Conservation (phyloP, 1,284 basidiomycete species). For the Abortiporus biennis region DNA sequence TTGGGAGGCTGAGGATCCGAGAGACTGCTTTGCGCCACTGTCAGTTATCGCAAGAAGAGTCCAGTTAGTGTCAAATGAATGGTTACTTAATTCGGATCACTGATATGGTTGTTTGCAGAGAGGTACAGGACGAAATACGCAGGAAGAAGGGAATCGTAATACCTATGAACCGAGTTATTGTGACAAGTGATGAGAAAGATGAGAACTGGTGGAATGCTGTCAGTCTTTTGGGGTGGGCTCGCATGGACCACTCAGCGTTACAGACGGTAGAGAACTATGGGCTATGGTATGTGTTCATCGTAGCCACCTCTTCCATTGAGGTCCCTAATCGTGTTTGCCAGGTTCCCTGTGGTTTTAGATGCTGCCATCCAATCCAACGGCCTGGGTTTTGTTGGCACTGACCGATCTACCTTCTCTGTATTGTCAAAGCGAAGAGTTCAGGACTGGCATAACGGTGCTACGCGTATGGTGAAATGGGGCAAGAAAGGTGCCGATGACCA, state of each 20-base stretch:
- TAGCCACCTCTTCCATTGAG: not conserved
- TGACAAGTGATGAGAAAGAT: constrained; percentile 69
- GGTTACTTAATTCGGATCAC: not conserved
- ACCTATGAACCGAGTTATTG: constrained; percentile 45
- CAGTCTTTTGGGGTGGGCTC: constrained; percentile 50
- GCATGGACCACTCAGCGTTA: constrained; percentile 46
- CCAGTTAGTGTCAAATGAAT: constrained; percentile 14
- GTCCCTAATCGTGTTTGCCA: constrained; percentile 16
- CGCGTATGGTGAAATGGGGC: constrained; percentile 51
- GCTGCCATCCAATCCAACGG: constrained; percentile 63
- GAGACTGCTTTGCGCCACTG: constrained; percentile 59
- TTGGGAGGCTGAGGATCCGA: constrained; percentile 36
- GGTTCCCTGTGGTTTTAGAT: constrained; percentile 67
- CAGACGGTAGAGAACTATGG: constrained; percentile 47
- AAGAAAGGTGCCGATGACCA: constrained; percentile 32
- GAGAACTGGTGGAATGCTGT: constrained; percentile 63
- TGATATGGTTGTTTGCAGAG: constrained; percentile 21
- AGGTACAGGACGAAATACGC: constrained; percentile 51
- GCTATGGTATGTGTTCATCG: constrained; percentile 41
- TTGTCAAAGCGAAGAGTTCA: constrained; percentile 56
- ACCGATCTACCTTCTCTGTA: constrained; percentile 62
- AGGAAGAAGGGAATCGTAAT: constrained; percentile 43
- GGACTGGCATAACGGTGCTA: constrained; percentile 54
- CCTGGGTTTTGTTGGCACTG: constrained; percentile 64
- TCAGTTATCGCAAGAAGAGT: constrained; percentile 53